Evolutionary conservation across 225 moss, liverwort and hornwort species (phyloP), one percentile per base, ranked within the genome.

Genomic region (Pseudoscleropodium purum): DNA sequence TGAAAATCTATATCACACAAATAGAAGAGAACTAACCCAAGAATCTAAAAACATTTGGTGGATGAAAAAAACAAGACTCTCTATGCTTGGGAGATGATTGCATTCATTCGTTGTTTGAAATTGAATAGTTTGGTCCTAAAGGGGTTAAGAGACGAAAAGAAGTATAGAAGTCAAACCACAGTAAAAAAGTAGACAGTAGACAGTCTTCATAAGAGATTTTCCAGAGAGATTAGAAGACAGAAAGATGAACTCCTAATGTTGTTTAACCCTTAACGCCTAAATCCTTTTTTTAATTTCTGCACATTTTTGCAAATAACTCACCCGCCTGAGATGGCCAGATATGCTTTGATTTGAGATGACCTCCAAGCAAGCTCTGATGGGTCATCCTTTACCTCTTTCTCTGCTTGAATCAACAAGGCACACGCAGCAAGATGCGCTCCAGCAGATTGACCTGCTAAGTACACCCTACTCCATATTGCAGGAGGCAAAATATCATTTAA

Each of bases 311-410:
- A 78, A 85, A 36, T 29, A 75, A 91, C 94, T 88, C 86, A 97
- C 96, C 95, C 97, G 85, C 98, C 98, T 89, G 98, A 98, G 76
- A 98, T 92, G 75, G 96, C 97, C 89, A 98, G 65, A 79, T 88
- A 98, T 43, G 91, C 94, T 83, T 92, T 91, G 4, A 98, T 75
- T 83, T 95, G 95, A 89, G 85, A 84, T 56, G 93, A 15, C 47
- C 88, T 97, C 98, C 98, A 98, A n/a, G 86, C 21, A 34, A 94
- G 87, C 49, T 54, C 51, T 84, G 84, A 89, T 77, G 93, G 91
- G 52, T 82, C 90, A 21, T 82, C 86, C 65, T 90, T 94, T 84
- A 90, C 84, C 87, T 98, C 95, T 85, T 92, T 96, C 95, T 94
- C 93, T 85, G 95, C 95, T 93, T 98, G 98, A 86, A 94, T 92